phyloP scores from a whole-genome alignment of 495 filamentous ascomycete species.

The Penicillium silybi region DNA sequence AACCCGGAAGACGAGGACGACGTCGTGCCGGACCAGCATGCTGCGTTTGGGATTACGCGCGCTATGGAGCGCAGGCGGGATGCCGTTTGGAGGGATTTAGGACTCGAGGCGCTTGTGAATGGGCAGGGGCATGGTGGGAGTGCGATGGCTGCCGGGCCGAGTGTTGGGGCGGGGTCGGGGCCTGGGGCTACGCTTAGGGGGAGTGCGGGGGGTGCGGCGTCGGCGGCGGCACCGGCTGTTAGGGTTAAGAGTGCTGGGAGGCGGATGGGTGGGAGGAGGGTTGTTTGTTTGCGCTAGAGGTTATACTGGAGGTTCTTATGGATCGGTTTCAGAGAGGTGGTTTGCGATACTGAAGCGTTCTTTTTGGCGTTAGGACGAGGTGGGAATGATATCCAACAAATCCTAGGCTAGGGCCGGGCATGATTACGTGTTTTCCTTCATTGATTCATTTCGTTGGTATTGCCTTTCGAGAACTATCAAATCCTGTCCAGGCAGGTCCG shows the following conservation, averaged over 20 bases:
- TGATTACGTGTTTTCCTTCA: conserved; percentile 4
- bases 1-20: conserved; percentile 99
- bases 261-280: conserved; percentile 38
- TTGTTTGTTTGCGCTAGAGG: conserved; percentile 34
- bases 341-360: conserved; percentile 1
- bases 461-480: not conserved
- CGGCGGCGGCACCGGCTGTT: conserved; percentile 15
- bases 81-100: conserved; percentile 82
- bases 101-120: conserved; percentile 66
- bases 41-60: conserved; percentile 89
- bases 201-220: conserved; percentile 22
- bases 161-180: conserved; percentile 32
- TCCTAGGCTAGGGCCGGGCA: not conserved
- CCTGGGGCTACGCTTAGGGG: conserved; percentile 49
- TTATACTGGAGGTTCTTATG: not conserved
- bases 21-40: conserved; percentile 94
- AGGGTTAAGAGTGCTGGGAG: conserved; percentile 25
- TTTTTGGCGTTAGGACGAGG: conserved; percentile 4
- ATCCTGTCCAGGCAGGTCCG: not conserved
- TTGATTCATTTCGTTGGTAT: conserved; percentile 25
- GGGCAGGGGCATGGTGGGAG: conserved; percentile 23
- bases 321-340: not conserved
- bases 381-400: conserved; percentile 12
- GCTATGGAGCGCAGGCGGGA: conserved; percentile 64
- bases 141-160: conserved; percentile 8